These are phyloP conservation scores for Teratosphaeria epicoccoides DNA, from an alignment of 2,329 filamentous ascomycete genomes.

Conservation along the genomic window DNA sequence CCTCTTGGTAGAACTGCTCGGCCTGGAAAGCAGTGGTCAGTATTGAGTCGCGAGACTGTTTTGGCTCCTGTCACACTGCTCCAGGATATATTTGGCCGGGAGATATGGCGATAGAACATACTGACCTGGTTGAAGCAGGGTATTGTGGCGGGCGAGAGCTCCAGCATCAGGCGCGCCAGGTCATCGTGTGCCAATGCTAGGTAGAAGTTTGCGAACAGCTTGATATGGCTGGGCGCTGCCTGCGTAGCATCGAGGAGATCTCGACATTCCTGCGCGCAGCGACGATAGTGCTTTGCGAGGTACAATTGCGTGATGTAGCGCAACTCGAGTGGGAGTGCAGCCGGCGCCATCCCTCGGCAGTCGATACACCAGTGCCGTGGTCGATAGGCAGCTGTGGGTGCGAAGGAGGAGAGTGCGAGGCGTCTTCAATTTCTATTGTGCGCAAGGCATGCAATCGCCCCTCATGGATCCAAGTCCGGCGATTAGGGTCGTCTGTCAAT, in stretches of 20 bases:
- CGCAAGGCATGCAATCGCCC: too few species aligned
- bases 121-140: conserved; percentile 25
- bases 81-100: too few species aligned
- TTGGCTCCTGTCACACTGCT: too few species aligned
- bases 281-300: conserved; percentile 18
- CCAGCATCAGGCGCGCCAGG: conserved; percentile 36
- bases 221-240: conserved; percentile 10
- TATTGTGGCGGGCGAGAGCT: conserved; percentile 36
- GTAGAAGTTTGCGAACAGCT: conserved; percentile 37
- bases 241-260: conserved; percentile 11
- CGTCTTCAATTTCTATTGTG: too few species aligned
- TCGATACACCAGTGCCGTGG: background rate
- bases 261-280: conserved; percentile 23
- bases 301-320: conserved; percentile 24
- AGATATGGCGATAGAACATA: background rate
- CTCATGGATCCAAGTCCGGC: too few species aligned
- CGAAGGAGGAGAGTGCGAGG: background rate
- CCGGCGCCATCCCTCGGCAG: background rate
- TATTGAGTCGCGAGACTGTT: too few species aligned
- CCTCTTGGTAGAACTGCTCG: conserved; percentile 28
- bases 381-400: background rate
- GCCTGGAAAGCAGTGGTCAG: conserved; percentile 15
- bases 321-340: conserved; percentile 9
- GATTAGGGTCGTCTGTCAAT: too few species aligned
- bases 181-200: conserved; percentile 36